Base-by-base conservation (phyloP, 2,329 filamentous ascomycete genomes). In the Sporothrix humicola region DNA sequence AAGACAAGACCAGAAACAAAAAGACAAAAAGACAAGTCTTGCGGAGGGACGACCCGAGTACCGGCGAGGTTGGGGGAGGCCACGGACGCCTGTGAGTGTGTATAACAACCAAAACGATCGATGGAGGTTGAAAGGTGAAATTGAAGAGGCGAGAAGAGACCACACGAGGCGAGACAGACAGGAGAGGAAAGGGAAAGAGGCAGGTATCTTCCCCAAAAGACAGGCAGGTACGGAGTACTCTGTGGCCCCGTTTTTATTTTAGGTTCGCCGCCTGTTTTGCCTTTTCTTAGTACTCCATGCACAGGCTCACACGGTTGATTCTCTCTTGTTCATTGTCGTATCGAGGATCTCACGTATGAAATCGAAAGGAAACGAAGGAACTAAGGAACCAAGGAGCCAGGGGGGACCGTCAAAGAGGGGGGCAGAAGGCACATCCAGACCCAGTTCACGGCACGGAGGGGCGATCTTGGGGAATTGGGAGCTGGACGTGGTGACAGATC, bases 251-350 rank as follows among this genome's bases (percentile, higher is more conserved):
- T 20, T 63, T 63, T 63, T 63, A 63, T 63, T 63, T 63, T 63
- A 63, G 59, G 59, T 37, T 44, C 17, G 59, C 31, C 58, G 13
- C 17, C 15, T 31, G 23, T 31, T 15, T n/a, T 8, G 31, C 6
- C 5, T 58, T 31, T 17, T 31, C n/a, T n/a, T 20, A 44, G 31
- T 37, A 37, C 31, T 37, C 31, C 42, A 17, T 44, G 59, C 59
- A 37, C 44, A 10, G 20, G 31, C 20, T 44, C 15, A 56, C 2
- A 37, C 8, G 59, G 17, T 44, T 44, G 17, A 20, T 50, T 66
- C n/a, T 26, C 48, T 42, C 23, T 66, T 50, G 58, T 42, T 63
- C 44, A 52, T 52, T 68, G 65, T 68, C 65, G 65, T 68, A 68
- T 68, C 20, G 65, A 52, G 15, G 46, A 68, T 68, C 65, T 68